Conservation (phyloP, 768 basidiomycete species). For the Clitopilus hobsonii region DNA sequence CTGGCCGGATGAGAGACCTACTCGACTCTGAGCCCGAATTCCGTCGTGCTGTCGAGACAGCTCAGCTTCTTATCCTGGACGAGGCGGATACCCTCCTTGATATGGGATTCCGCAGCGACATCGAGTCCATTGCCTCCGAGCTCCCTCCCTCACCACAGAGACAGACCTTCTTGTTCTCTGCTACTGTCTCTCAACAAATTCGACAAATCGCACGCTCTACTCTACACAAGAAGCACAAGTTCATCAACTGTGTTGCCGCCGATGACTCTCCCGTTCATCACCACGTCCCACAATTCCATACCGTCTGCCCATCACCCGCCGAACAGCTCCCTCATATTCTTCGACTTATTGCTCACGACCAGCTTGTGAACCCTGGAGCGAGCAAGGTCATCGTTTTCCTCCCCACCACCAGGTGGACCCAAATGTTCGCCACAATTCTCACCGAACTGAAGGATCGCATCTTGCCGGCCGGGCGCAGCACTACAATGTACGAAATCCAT, state of each 20-base stretch:
- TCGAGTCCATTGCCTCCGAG: constrained; percentile 62
- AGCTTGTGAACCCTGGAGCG: constrained; percentile 57
- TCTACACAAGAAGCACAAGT: constrained; percentile 56
- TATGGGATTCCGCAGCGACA: constrained; percentile 88
- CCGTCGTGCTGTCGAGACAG: constrained; percentile 42
- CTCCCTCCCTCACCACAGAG: constrained; percentile 61
- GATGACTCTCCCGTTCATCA: constrained; percentile 62
- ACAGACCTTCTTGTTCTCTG: constrained; percentile 92
- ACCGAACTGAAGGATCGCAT: background rate
- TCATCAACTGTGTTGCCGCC: constrained; percentile 67
- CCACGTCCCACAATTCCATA: constrained; percentile 80
- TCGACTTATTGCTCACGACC: constrained; percentile 83
- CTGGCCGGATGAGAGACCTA: constrained; percentile 81
- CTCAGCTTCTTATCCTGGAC: constrained; percentile 77
- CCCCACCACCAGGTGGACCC: constrained; percentile 80
- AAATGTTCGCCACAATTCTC: constrained; percentile 33
- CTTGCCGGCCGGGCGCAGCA: constrained; percentile 48
- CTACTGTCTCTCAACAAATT: constrained; percentile 73
- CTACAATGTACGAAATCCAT: constrained; percentile 76
- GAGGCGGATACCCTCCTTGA: constrained; percentile 90
- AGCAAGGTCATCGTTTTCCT: constrained; percentile 84
- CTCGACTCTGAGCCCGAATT: constrained; percentile 57
- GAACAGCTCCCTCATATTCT: constrained; percentile 79
- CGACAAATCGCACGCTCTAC: constrained; percentile 61
- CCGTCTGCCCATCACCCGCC: constrained; percentile 56